Evolutionary conservation across 225 moss, liverwort and hornwort species (phyloP).

Genomic region (Asterella californica): DNA sequence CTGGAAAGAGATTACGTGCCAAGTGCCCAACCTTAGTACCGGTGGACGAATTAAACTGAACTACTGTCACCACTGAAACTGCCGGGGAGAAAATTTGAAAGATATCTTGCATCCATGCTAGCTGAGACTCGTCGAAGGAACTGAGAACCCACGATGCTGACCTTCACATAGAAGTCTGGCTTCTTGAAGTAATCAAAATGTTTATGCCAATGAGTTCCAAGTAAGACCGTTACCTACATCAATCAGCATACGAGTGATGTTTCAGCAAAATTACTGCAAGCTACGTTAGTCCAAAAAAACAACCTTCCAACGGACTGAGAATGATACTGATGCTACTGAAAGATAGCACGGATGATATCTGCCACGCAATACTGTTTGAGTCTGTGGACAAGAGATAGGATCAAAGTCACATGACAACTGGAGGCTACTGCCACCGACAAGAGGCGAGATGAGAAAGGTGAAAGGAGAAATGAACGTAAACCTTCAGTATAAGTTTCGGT

Average conservation of each 20-base stretch:
- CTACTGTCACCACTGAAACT: not conserved
- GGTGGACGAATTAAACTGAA: not conserved
- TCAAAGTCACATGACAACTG: not conserved
- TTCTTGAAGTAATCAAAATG: conserved; percentile 66
- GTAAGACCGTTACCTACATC: conserved; percentile 62
- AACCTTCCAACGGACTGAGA: too few species aligned
- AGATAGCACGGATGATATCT: too few species aligned
- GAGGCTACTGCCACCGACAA: not conserved
- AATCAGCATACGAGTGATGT: not conserved
- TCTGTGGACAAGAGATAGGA: not conserved
- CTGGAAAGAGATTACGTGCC: conserved; percentile 21
- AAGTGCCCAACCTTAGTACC: not conserved
- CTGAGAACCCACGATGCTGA: conserved; percentile 15
- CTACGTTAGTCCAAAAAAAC: too few species aligned
- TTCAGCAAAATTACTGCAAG: not conserved
- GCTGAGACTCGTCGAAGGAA: not conserved
- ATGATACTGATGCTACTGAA: not conserved
- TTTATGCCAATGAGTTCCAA: conserved; percentile 88
- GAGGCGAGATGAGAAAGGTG: not conserved
- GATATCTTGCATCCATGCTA: not conserved
- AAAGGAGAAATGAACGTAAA: conserved; percentile 1
- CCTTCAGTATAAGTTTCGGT: conserved; percentile 54
- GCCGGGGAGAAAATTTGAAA: not conserved
- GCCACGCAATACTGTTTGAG: not conserved
- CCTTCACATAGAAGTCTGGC: conserved; percentile 90